Base-by-base conservation (phyloP, 2,329 filamentous ascomycete genomes). In the Colletotrichum chrysophilum region DNA sequence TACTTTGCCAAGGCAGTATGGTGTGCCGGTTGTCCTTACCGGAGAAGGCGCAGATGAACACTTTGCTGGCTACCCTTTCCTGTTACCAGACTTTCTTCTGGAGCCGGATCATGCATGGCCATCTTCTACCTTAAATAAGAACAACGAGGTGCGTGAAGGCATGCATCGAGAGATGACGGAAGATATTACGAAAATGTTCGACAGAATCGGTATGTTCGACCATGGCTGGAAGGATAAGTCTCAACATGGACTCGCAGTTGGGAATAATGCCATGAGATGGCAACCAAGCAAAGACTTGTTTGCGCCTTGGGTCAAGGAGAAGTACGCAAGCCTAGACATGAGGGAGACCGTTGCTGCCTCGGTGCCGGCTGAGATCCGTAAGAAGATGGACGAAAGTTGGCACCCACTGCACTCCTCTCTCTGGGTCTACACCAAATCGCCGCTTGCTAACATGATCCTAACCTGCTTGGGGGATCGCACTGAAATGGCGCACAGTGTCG, bases 21-120 rank as follows among this genome's bases (percentile, higher is more conserved):
- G 89, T 4, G 85, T 88, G 79, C 90, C 90, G 74, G 89, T 91
- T 3, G 86, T 92, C 5, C 81, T 92, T 9, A 90, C 89, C 0
- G 86, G 86, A 21, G 88, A 90, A 78, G 89, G 88, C 4, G 82
- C 88, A 9, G 90, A 91, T 74, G 90, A 91, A 81, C 84, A 87
- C 67, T 91, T 91, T 78, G 86, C 83, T 4, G 90, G 90, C 26
- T 92, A 91, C 76, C 81, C 84, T 0, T 81, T 84, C 58, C 88
- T 88, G 68, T 78, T 85, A 0, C 81, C 84, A 1, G 89, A 91
- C 69, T 86, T 85, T 66, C 83, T 92, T 2, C 83, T 85, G 10
- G 90, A 91, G 77, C 79, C 85, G 2, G 90, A 91, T 77, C 66
- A 71, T 7, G 77, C 85, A 18, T 82, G 81, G 80, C 79, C 81